Percentiles rank a stretch among this genome's conserved stretches.
These are phyloP conservation scores for Myxozyma neglecta DNA, from an alignment of 805 yeast genomes.

Conservation along the genomic window DNA sequence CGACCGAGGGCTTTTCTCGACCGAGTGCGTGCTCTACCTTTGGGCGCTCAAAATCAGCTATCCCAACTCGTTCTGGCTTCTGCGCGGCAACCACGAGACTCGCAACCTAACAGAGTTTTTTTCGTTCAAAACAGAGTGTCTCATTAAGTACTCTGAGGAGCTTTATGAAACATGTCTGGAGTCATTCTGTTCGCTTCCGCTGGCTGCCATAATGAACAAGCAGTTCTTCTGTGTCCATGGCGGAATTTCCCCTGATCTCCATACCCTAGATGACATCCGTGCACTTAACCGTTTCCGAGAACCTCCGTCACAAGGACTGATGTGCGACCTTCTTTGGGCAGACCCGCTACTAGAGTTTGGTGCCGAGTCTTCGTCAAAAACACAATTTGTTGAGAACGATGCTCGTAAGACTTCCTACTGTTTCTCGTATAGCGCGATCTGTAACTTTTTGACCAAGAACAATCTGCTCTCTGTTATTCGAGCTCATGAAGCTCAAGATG, in stretches of 20 bases:
- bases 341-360: constrained; percentile 94
- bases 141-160: constrained; percentile 68
- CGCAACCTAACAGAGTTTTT: constrained; percentile 90
- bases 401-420: constrained; percentile 93
- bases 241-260: constrained; percentile 85
- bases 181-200: constrained; percentile 83
- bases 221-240: constrained; percentile 97
- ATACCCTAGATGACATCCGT: constrained; percentile 64
- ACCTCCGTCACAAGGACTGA: constrained; percentile 89
- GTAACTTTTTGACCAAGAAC: constrained; percentile 74
- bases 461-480: constrained; percentile 81
- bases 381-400: constrained; percentile 59
- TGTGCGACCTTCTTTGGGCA: constrained; percentile 95
- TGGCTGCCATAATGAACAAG: constrained; percentile 89
- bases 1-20: constrained; percentile 88
- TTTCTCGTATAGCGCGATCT: constrained; percentile 77
- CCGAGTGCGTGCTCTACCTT: constrained; percentile 66
- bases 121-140: constrained; percentile 87
- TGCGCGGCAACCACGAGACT: constrained; percentile 95
- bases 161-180: constrained; percentile 72
- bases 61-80: constrained; percentile 72
- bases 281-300: constrained; percentile 78
- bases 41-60: constrained; percentile 77
- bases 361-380: constrained; percentile 46
- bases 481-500: constrained; percentile 98